Conservation (phyloP, 495 filamentous ascomycete genomes). For the Sabuloglossum arenarium region DNA sequence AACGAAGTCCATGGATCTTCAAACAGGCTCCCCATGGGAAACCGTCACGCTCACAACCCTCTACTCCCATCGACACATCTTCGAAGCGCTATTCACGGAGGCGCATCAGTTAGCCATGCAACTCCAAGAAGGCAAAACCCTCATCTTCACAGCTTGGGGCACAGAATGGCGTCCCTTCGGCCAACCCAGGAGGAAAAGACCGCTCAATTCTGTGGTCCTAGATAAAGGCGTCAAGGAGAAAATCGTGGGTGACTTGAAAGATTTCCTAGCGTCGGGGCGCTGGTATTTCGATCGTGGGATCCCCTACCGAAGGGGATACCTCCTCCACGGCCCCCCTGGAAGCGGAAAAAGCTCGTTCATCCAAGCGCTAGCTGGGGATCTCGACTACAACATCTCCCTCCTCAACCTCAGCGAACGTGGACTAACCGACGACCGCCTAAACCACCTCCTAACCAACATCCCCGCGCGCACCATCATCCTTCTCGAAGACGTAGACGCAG, state of each 20-base stretch:
- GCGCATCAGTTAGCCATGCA: slow-evolving; percentile 56
- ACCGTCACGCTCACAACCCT: slow-evolving; percentile 83
- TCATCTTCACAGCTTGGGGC: slow-evolving; percentile 70
- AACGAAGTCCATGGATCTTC: slow-evolving; percentile 43
- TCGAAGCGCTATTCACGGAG: slow-evolving; percentile 68
- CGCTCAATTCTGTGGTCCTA: slow-evolving; percentile 71
- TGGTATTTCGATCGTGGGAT: slow-evolving; percentile 96
- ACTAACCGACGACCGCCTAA: slow-evolving; percentile 79
- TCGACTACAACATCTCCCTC: slow-evolving; percentile 89
- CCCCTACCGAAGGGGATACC: slow-evolving; percentile 81
- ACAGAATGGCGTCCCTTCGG: slow-evolving; percentile 73
- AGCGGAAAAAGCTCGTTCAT: slow-evolving; percentile 95
- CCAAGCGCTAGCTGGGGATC: slow-evolving; percentile 73
- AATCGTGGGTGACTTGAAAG: slow-evolving; percentile 66
- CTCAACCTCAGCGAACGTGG: slow-evolving; percentile 86
- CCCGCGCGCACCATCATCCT: slow-evolving; percentile 71
- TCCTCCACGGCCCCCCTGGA: slow-evolving; percentile 84
- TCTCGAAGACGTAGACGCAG: slow-evolving; percentile 88
- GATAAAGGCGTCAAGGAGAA: slow-evolving; percentile 68
- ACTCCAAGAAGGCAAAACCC: slow-evolving; percentile 79
- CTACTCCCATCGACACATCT: slow-evolving; percentile 66
- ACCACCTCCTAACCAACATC: slow-evolving; percentile 70
- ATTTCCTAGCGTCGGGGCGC: slow-evolving; percentile 53
- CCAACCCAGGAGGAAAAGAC: slow-evolving; percentile 67
- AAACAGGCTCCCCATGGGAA: slow-evolving; percentile 76